Evolutionary conservation across 305 asterid species (phyloP), one percentile per base, ranked within the genome.

Genomic region (Solanum hybrid): DNA sequence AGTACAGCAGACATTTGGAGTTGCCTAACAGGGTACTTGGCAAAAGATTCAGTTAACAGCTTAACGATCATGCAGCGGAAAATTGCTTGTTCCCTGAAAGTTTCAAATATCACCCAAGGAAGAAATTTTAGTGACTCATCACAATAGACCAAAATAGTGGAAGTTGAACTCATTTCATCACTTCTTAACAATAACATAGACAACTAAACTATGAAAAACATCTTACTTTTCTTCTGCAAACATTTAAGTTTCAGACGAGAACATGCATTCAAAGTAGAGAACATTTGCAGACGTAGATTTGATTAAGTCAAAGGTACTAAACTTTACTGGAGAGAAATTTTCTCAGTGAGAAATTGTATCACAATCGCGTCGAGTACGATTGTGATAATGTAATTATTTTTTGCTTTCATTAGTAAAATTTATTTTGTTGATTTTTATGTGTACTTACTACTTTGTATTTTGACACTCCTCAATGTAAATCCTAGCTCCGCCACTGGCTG

Each of bases 1-100:
- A 97, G 96, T 93, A 93, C 90, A 45, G 99, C 99, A 79, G 99
- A 97, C 88, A 95, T 92, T 92, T 89, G 94, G 93, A 97, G 95
- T 95, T 97, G 98, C 91, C 93, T 93, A 15, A 57, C 68, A 17
- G 68, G 68, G 24, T 57, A 57, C 68, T 15, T 57, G 68, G 68
- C 68, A 57, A 57, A 57, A 57, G 24, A 57, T 57, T 57, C 68
- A 57, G 68, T 57, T 17, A 57, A 17, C 24, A 17, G 68, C 24
- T 57, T 57, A 57, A 57, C 24, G 2, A 57, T 57, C 68, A 57
- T 57, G 68, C 68, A 57, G 68, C 68, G 68, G 68, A 57, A 57
- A 57, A 57, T 57, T 57, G n/a, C 68, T 57, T 57, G 68, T 57
- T 57, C 68, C 24, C 68, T 57, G 68, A 57, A 57, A 57, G 24